A percentile compares a stretch with the other conserved stretches of the same genome.
These are phyloP conservation scores for Candida coleopterorum DNA, from an alignment of 805 yeast genomes.

Conservation along the genomic window DNA sequence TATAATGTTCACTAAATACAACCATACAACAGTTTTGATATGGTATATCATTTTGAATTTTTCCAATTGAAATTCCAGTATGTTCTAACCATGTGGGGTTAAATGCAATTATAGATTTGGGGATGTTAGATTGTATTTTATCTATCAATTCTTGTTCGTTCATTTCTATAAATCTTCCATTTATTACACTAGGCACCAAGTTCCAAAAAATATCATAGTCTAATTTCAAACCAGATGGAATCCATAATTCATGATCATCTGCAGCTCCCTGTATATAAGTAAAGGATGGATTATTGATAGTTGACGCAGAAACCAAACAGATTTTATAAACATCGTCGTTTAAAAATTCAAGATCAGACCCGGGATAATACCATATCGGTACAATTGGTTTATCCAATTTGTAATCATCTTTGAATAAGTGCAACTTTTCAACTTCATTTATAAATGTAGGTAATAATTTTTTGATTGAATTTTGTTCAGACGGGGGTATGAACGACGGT, in stretches of 20 bases:
- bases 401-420: slow-evolving; percentile 24
- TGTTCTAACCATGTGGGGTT: slow-evolving; percentile 6
- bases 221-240: slow-evolving; percentile 32
- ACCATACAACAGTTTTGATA: slow-evolving; percentile 7
- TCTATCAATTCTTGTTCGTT: slow-evolving; percentile 20
- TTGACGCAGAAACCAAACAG: slow-evolving; percentile 57
- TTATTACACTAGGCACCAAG: slow-evolving; percentile 13
- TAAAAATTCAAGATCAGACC: slow-evolving; percentile 11
- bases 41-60: slow-evolving; percentile 13
- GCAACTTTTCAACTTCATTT: slow-evolving; percentile 34
- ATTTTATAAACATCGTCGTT: slow-evolving; percentile 13
- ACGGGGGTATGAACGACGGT: slow-evolving; percentile 38
- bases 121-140: slow-evolving; percentile 11
- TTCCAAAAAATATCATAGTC: slow-evolving; percentile 45
- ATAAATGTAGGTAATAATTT: slow-evolving; percentile 47
- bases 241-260: slow-evolving; percentile 90
- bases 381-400: slow-evolving; percentile 42
- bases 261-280: slow-evolving; percentile 88
- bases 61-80: slow-evolving; percentile 28
- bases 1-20: slow-evolving; percentile 18
- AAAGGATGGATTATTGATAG: slow-evolving; percentile 6
- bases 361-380: slow-evolving; percentile 71
- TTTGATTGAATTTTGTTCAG: slow-evolving; percentile 52
- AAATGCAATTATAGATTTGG: background rate
- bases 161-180: slow-evolving; percentile 17